A percentile compares a stretch with the other conserved stretches of the same genome.
phyloP scores from a whole-genome alignment of 2,329 filamentous ascomycete genomes.

The Metarhizium humberi region DNA sequence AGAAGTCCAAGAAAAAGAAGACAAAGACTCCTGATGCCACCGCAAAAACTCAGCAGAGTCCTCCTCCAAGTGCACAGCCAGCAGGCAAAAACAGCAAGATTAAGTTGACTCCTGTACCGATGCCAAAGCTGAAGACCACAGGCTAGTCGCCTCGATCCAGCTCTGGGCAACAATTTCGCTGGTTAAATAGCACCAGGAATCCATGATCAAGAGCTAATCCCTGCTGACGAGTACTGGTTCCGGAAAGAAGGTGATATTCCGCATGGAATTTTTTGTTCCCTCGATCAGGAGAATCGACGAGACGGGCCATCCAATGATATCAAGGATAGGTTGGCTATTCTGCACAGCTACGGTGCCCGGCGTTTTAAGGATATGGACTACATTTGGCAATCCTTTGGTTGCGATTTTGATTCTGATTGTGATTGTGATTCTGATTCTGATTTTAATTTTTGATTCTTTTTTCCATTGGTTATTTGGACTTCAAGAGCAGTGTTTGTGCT shows the following conservation, averaged over 20 bases:
- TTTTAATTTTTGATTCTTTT: background rate
- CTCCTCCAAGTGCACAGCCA: constrained; percentile 12
- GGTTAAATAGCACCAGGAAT: background rate
- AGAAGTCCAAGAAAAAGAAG: constrained; percentile 21
- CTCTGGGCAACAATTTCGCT: background rate
- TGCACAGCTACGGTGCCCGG: constrained; percentile 6
- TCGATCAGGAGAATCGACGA: background rate
- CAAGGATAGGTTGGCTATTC: background rate
- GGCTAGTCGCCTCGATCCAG: constrained; percentile 13
- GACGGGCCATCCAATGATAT: background rate
- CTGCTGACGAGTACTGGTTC: background rate
- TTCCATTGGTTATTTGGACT: background rate
- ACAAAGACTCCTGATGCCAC: constrained; percentile 13
- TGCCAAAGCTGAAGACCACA: constrained; percentile 12
- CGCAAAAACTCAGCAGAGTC: constrained; percentile 9
- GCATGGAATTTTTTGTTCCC: background rate
- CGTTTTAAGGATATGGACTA: constrained; percentile 2
- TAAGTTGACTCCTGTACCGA: constrained; percentile 17
- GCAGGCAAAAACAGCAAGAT: constrained; percentile 6
- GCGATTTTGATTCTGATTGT: background rate
- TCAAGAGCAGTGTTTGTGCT: background rate
- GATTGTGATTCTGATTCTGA: background rate
- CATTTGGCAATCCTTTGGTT: background rate
- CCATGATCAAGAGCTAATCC: background rate
- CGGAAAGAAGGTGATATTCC: background rate